Evolutionary conservation across 2,329 filamentous ascomycete genomes (phyloP), one percentile per base, ranked within the genome.

Genomic region (Xylariales sp.): DNA sequence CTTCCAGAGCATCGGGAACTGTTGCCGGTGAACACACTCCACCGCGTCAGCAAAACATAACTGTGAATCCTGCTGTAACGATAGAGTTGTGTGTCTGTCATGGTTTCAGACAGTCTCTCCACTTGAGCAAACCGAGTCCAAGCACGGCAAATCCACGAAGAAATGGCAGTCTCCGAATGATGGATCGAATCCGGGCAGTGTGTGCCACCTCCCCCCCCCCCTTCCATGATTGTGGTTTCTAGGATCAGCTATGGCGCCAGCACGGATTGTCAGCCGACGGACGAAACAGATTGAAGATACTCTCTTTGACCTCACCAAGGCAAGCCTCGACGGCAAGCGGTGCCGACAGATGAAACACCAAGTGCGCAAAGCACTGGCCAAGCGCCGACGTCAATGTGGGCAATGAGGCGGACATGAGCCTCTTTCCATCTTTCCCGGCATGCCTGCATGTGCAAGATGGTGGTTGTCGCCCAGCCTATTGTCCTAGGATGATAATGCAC

Each of bases 281-380:
- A 22, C 38, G 28, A 40, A 16, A 40, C 38, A 20, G 20, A 33
- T 16, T 24, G 20, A 18, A 40, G n/a, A 4, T 33, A 20, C 8
- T 22, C 19, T 11, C 16, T 20, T 29, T 21, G 38, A 15, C 29
- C 15, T 16, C 15, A 27, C 24, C 36, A 21, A 31, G 36, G 31
- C 25, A 27, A n/a, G 20, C 18, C 18, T 12, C 21, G 25, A 39
- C 21, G 25, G 29, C 20, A 31, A 22, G 37, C 37, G 25, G 25
- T 39, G 25, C 38, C 28, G 38, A 40, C 32, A 33, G 28, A n/a
- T 40, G 38, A 40, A 40, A 40, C 38, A 40, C 21, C 20, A 33
- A 15, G n/a, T 18, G 29, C 12, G 19, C 19, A 16, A 21, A 40
- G 38, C 38, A 40, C 38, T n/a, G 38, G 38, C 38, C 38, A 40